phyloP scores from a whole-genome alignment of 2,329 filamentous ascomycete genomes.

The Botryotinia globosa region DNA sequence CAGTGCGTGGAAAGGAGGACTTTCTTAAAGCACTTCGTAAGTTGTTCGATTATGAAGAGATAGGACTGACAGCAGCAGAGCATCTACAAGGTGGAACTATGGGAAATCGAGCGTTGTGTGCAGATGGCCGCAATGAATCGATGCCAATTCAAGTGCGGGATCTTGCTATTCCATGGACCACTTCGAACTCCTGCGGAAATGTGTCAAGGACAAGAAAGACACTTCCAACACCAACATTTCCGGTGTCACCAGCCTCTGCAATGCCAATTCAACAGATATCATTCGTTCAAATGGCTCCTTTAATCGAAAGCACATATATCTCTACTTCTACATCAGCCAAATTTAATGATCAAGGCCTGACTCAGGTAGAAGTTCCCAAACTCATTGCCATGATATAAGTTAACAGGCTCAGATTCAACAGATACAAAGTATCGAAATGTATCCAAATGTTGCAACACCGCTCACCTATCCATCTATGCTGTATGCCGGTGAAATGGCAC shows the following conservation, averaged over 20 bases:
- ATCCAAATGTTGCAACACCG: neutral
- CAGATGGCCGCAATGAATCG: slow-evolving; percentile 32
- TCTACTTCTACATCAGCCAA: neutral
- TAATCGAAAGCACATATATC: neutral
- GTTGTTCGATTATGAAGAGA: slow-evolving; percentile 6
- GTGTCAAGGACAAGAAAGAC: neutral
- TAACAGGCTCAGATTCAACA: neutral
- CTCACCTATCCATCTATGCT: neutral
- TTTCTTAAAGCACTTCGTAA: slow-evolving; percentile 29
- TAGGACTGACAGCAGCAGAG: slow-evolving; percentile 19
- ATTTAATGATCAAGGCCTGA: neutral
- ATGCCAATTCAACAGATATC: neutral
- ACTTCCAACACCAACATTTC: neutral
- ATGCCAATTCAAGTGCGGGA: slow-evolving; percentile 23
- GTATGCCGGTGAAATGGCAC: slow-evolving; percentile 19
- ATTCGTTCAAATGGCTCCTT: neutral
- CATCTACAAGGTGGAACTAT: slow-evolving; percentile 29
- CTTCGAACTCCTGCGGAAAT: neutral
- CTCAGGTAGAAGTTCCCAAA: neutral
- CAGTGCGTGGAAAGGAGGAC: slow-evolving; percentile 27
- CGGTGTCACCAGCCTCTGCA: neutral
- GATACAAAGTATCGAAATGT: neutral
- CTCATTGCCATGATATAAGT: neutral
- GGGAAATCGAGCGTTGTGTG: slow-evolving; percentile 25
- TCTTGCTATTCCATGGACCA: neutral